These are phyloP conservation scores for Fraxinus anomala DNA, from an alignment of 257 asterid genomes.

Conservation along the genomic window DNA sequence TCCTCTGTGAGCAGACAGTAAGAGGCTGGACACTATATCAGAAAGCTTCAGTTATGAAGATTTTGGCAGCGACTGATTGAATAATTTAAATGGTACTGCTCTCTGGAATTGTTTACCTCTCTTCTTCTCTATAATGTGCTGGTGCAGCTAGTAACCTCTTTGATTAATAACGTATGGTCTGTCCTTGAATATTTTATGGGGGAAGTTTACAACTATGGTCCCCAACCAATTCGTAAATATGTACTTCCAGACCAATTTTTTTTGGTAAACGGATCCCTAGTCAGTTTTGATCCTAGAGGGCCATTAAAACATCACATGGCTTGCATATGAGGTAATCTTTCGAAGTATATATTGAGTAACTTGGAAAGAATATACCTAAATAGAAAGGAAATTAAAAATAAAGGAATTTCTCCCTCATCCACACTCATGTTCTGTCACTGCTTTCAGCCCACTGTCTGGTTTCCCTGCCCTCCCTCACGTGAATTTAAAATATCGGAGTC, in stretches of 20 bases:
- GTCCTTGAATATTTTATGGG: neutral
- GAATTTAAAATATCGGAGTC: neutral
- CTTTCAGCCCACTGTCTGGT: neutral
- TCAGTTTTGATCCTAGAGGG: neutral
- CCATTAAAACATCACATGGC: neutral
- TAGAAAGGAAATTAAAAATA: neutral
- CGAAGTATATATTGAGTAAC: neutral
- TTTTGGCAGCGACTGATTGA: slow-evolving; percentile 32
- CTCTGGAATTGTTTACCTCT: neutral
- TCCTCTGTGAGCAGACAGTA: slow-evolving; percentile 27
- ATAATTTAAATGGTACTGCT: slow-evolving; percentile 2
- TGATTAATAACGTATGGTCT: neutral
- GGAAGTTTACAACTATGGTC: neutral
- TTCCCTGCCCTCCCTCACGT: neutral
- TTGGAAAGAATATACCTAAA: neutral
- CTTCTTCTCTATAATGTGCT: no score
- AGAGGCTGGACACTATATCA: slow-evolving; percentile 27
- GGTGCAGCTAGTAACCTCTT: neutral
- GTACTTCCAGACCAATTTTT: neutral
- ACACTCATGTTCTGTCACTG: neutral
- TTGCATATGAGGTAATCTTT: neutral
- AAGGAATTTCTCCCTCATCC: neutral
- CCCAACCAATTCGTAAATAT: neutral
- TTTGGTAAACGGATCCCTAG: neutral
- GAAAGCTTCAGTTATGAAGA: slow-evolving; percentile 32